These are phyloP conservation scores for Ceraceosorus guamensis DNA, from an alignment of 1,284 basidiomycete species.

Conservation along the genomic window DNA sequence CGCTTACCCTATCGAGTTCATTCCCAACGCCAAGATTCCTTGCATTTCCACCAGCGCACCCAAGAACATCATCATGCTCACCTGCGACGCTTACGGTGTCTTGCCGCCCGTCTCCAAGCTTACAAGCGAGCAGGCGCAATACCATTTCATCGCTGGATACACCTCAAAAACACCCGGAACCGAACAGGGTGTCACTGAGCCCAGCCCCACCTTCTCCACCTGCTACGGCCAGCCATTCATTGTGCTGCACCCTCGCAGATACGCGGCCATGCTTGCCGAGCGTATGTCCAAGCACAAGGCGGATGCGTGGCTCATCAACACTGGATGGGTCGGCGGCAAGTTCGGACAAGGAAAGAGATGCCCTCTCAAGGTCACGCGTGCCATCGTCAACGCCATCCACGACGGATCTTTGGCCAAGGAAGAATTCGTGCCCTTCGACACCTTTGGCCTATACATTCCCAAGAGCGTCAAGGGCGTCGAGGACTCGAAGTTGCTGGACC, in stretches of 20 bases:
- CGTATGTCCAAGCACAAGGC: slow-evolving; percentile 86
- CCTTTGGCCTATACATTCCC: slow-evolving; percentile 45
- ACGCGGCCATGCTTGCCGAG: slow-evolving; percentile 94
- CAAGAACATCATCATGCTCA: slow-evolving; percentile 94
- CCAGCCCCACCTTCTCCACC: slow-evolving; percentile 97
- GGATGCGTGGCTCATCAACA: slow-evolving; percentile 98
- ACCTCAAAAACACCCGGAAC: slow-evolving; percentile 93
- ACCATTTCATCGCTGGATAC: slow-evolving; percentile 57
- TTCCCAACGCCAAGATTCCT: slow-evolving; percentile 76
- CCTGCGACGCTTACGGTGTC: slow-evolving; percentile 96
- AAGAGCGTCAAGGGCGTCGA: slow-evolving; percentile 33
- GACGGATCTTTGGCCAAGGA: slow-evolving; percentile 79
- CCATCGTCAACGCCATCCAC: slow-evolving; percentile 95
- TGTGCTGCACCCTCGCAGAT: slow-evolving; percentile 72
- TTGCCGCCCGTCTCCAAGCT: slow-evolving; percentile 91
- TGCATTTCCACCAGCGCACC: slow-evolving; percentile 41
- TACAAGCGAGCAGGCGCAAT: slow-evolving; percentile 87
- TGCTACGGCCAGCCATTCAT: slow-evolving; percentile 99
- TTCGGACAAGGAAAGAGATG: slow-evolving; percentile 60
- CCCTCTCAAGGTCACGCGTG: slow-evolving; percentile 63
- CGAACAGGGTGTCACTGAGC: slow-evolving; percentile 94
- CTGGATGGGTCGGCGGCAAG: slow-evolving; percentile 94
- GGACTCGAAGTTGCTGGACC: slow-evolving; percentile 33
- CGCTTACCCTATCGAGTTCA: slow-evolving; percentile 57
- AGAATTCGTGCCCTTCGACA: slow-evolving; percentile 70